These are phyloP conservation scores for Penicillium soppii DNA, from an alignment of 495 filamentous ascomycete species.

Conservation along the genomic window DNA sequence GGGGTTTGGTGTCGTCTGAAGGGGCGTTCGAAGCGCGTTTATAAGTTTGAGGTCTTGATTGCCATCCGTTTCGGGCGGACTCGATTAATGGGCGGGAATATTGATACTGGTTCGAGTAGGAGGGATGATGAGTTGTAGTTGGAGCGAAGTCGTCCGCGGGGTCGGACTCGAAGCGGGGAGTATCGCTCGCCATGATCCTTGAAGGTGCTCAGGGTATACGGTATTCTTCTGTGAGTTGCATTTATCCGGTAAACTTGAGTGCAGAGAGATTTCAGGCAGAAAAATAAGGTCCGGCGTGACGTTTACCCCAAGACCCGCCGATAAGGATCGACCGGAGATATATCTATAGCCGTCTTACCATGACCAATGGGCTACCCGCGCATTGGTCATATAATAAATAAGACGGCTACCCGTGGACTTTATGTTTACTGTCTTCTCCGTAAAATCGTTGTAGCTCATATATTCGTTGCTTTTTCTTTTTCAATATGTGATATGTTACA, in stretches of 20 bases:
- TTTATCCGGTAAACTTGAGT: no score
- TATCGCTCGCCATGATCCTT: background rate
- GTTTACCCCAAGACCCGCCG: no score
- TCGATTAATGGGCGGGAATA: slow-evolving; percentile 43
- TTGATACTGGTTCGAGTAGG: slow-evolving; percentile 11
- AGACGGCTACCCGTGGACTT: no score
- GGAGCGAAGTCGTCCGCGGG: slow-evolving; percentile 18
- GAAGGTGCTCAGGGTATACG: background rate
- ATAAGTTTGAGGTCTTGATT: slow-evolving; percentile 23
- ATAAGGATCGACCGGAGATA: no score
- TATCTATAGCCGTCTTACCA: no score
- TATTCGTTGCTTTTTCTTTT: background rate
- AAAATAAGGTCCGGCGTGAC: no score
- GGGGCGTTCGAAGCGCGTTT: slow-evolving; percentile 18
- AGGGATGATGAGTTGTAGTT: slow-evolving; percentile 4
- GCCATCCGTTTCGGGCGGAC: slow-evolving; percentile 48
- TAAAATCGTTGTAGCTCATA: background rate
- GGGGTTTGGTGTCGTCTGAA: slow-evolving; percentile 15
- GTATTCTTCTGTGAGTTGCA: background rate
- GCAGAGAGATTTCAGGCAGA: no score
- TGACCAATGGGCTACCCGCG: no score
- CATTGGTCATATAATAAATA: no score
- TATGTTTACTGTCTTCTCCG: no score
- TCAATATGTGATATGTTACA: background rate
- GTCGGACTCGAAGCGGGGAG: slow-evolving; percentile 17